A percentile compares a stretch with the other conserved stretches of the same genome.
Conservation (phyloP, 2,329 filamentous ascomycete species). For the Trichoderma oligosporum region DNA sequence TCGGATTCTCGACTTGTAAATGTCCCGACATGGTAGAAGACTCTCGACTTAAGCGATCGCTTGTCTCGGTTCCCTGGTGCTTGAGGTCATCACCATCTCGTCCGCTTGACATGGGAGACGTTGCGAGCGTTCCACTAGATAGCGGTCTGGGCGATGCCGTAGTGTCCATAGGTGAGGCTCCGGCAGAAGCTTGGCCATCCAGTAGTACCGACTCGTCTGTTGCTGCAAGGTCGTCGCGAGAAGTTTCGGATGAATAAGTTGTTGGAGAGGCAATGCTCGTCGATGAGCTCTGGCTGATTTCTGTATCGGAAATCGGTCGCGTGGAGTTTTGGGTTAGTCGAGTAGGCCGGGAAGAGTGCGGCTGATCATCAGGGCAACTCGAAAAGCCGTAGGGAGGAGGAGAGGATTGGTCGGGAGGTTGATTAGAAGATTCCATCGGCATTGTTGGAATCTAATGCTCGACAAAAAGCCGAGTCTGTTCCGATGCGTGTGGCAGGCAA, state of each 20-base stretch:
- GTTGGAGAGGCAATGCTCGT: conserved; percentile 26
- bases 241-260: conserved; percentile 22
- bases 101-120: conserved; percentile 33
- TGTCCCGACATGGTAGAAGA: conserved; percentile 19
- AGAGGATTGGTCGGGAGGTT: conserved; percentile 37
- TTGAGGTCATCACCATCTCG: conserved; percentile 29
- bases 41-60: conserved; percentile 26
- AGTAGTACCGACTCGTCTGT: conserved; percentile 28
- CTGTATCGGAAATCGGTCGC: conserved; percentile 23
- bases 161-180: conserved; percentile 37
- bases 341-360: conserved; percentile 26
- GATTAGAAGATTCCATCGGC: conserved; percentile 46
- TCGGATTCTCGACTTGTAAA: conserved; percentile 22
- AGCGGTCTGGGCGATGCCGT: conserved; percentile 44
- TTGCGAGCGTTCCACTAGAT: conserved; percentile 32
- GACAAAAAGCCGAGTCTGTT: not conserved
- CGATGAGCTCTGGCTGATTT: conserved; percentile 23
- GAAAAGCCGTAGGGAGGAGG: conserved; percentile 39
- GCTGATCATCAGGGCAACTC: conserved; percentile 44
- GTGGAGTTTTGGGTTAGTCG: conserved; percentile 28
- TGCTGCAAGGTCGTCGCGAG: conserved; percentile 23
- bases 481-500: conserved; percentile 2
- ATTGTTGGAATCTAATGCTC: conserved; percentile 31
- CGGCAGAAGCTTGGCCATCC: conserved; percentile 28
- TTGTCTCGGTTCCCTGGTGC: conserved; percentile 25